Conservation (phyloP, 73 alveolate species). For the Paramecium biaurelia region DNA sequence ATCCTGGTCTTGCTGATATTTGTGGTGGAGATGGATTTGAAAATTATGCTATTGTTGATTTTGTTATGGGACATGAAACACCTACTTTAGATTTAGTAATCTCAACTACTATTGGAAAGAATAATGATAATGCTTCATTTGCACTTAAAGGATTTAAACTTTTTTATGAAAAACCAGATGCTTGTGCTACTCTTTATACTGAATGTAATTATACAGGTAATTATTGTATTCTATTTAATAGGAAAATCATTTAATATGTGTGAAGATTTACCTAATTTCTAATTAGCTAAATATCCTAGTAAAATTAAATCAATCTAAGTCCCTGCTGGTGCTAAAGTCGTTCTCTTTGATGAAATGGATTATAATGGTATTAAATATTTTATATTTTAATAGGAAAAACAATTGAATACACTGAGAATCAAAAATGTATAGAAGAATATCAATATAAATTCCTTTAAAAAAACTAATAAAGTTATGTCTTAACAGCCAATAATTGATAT, state of each 20-base stretch:
- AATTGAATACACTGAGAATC: not conserved
- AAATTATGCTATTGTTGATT: not conserved
- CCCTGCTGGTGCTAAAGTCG: not conserved
- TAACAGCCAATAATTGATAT: constrained; percentile 1
- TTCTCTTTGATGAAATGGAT: not conserved
- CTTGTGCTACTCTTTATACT: constrained; percentile 26
- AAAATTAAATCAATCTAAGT: constrained; percentile 38
- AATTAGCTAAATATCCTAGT: not conserved
- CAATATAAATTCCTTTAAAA: not conserved
- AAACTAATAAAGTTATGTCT: not conserved
- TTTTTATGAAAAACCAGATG: constrained; percentile 12
- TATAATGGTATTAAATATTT: not conserved
- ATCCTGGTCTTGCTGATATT: constrained; percentile 18
- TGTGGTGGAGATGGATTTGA: constrained; percentile 45
- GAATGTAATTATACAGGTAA: constrained; percentile 31
- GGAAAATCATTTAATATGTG: constrained; percentile 43
- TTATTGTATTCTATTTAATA: not conserved
- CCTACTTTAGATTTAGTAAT: not conserved
- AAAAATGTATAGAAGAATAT: not conserved
- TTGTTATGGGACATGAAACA: constrained; percentile 24
- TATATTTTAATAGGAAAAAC: not conserved
- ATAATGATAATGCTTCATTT: not conserved
- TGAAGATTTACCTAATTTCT: constrained; percentile 5
- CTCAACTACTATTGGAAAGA: not conserved
- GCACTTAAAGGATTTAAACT: constrained; percentile 25